A percentile compares a stretch with the other conserved stretches of the same genome.
Conservation (phyloP, 2,329 filamentous ascomycete species). For the Cordyceps cateniannulata region DNA sequence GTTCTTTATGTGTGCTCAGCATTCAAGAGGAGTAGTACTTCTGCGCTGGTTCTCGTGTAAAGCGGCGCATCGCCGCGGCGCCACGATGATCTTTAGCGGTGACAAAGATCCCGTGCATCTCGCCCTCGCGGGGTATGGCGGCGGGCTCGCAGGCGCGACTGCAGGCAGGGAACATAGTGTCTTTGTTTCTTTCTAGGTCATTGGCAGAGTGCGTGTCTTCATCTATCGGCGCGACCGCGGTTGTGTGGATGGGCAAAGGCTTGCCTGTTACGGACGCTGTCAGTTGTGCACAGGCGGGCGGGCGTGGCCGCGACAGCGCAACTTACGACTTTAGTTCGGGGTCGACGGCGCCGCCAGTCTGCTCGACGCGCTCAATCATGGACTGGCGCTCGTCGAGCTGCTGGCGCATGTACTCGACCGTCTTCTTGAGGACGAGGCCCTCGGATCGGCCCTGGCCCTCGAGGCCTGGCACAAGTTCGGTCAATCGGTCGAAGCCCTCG, state of each 20-base stretch:
- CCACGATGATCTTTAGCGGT: background rate
- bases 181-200: background rate
- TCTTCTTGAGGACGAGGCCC: conserved; percentile 70
- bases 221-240: conserved; percentile 9
- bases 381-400: conserved; percentile 52
- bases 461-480: conserved; percentile 72
- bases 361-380: conserved; percentile 53
- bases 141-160: background rate
- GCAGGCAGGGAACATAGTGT: background rate
- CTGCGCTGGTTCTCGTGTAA: background rate
- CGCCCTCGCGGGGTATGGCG: background rate
- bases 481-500: conserved; percentile 75
- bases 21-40: background rate
- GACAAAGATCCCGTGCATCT: background rate
- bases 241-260: conserved; percentile 9
- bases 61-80: conserved; percentile 8
- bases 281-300: background rate
- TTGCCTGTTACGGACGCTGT: background rate
- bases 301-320: background rate
- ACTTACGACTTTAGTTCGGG: conserved; percentile 38
- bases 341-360: conserved; percentile 49
- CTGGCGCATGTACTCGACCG: conserved; percentile 58
- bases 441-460: conserved; percentile 81
- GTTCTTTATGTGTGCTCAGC: background rate
- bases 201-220: background rate